Evolutionary conservation across 768 basidiomycete genomes (phyloP), one percentile per base, ranked within the genome.

Genomic region (Xanthoconium stramineum): DNA sequence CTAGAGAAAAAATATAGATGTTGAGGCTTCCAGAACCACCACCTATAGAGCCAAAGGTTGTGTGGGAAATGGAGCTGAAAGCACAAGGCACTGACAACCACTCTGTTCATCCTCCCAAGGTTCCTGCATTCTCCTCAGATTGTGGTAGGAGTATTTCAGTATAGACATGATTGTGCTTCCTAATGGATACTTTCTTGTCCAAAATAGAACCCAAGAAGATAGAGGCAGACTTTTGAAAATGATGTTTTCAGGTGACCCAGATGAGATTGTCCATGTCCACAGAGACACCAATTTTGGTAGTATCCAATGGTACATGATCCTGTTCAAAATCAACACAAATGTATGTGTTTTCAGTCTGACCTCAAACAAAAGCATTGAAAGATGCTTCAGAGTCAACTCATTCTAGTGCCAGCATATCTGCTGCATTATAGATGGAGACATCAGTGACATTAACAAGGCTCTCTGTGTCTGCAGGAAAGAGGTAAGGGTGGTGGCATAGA

Each of bases 241-340:
- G 7, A 5, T 33, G 24, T 1, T 15, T 14, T 4, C 19, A 8
- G 2, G 55, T 65, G 0, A 62, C 56, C 65, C 65, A 66, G 6
- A 66, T 59, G 10, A 65, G 36, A 17, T 61, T 66, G 28, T 65
- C 59, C 0, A 66, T 52, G 14, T 62, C 61, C 2, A 60, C n/a
- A 0, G 36, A 10, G 0, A 65, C 40, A 1, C 24, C 17, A 0
- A 61, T 2, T 12, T 66, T 20, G 0, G 45, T 7, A 0, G 32
- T 5, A 2, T 35, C 0, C 11, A 65, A 9, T 0, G 47, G 28
- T 0, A 58, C 6, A 15, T 52, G 51, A 32, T 63, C 47, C 0
- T n/a, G 2, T 28, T 61, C 55, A 0, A 58, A 20, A 7, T 63
- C 52, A 6, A 64, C 6, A 14, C 50, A 53, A 15, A 64, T 60